Evolutionary conservation across 169 alveolate species (phyloP).

Genomic region (Plasmodium relictum): DNA sequence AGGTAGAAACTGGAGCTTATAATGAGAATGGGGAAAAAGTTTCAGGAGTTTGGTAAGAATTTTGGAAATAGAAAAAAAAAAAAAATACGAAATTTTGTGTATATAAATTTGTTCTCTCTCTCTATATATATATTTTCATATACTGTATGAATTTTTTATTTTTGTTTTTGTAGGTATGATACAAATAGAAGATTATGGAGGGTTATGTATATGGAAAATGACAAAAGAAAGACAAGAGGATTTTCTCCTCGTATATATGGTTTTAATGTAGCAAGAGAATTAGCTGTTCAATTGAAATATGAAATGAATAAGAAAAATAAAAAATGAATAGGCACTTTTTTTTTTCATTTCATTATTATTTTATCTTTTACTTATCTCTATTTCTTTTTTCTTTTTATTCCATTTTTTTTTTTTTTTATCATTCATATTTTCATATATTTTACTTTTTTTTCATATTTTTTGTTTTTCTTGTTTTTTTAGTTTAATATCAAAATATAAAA

Average conservation of each 20-base stretch:
- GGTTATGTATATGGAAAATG: conserved; percentile 76
- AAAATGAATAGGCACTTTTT: conserved; percentile 13
- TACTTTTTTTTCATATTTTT: neutral
- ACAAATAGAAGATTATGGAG: conserved; percentile 73
- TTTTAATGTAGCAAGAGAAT: conserved; percentile 60
- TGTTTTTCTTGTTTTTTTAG: neutral
- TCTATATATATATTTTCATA: conserved; percentile 1
- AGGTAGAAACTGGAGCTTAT: conserved; percentile 69
- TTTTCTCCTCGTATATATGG: conserved; percentile 74
- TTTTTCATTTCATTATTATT: neutral
- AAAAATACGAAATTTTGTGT: neutral
- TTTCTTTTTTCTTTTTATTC: neutral
- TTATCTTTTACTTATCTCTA: neutral
- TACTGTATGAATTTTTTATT: conserved; percentile 3
- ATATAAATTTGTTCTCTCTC: neutral
- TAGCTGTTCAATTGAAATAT: conserved; percentile 70
- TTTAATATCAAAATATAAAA: neutral
- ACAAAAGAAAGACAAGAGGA: conserved; percentile 68
- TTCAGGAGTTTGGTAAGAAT: conserved; percentile 70
- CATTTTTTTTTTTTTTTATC: neutral
- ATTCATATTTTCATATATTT: neutral
- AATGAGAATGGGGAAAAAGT: conserved; percentile 73
- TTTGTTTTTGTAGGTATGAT: conserved; percentile 34
- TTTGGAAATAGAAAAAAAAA: neutral
- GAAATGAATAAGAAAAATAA: conserved; percentile 71